Evolutionary conservation across 495 filamentous ascomycete genomes (phyloP).

Genomic region (Neurospora intermedia): DNA sequence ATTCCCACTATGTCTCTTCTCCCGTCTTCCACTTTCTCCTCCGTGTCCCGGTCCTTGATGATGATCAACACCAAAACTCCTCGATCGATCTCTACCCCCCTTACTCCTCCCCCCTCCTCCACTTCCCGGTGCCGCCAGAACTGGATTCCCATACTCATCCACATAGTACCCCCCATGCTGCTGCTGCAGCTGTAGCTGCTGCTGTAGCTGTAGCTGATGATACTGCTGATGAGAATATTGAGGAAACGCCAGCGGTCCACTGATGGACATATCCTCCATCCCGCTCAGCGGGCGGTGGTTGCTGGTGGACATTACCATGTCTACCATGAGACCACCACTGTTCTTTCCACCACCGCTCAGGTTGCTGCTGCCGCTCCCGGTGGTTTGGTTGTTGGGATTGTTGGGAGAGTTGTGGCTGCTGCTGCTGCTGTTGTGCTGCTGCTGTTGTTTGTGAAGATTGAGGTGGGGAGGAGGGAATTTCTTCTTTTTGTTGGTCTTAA

Average conservation of each 20-base stretch:
- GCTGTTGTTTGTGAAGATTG: conserved; percentile 2
- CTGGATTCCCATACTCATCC: conserved; percentile 3
- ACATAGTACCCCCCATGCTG: not conserved
- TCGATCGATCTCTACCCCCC: not conserved
- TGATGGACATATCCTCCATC: conserved; percentile 12
- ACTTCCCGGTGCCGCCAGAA: not conserved
- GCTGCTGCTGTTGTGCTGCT: not conserved
- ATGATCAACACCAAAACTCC: not conserved
- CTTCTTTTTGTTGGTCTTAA: not conserved
- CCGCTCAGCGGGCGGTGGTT: conserved; percentile 8
- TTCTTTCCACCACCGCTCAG: not conserved
- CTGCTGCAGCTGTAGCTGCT: not conserved
- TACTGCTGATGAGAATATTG: conserved; percentile 3
- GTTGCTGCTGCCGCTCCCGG: not conserved
- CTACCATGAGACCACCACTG: not conserved
- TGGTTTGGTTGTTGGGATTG: not conserved
- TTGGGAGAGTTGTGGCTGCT: not conserved
- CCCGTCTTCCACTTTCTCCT: not conserved
- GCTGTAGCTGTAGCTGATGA: not conserved
- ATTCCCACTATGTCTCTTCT: not conserved
- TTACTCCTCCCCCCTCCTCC: not conserved
- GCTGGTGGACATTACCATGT: not conserved
- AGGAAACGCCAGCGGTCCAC: conserved; percentile 17
- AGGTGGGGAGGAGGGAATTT: conserved; percentile 1
- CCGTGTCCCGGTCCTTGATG: not conserved